A percentile compares a stretch with the other conserved stretches of the same genome.
These are phyloP conservation scores for Solanum habrochaites DNA, from an alignment of 257 asterid genomes.

Conservation along the genomic window DNA sequence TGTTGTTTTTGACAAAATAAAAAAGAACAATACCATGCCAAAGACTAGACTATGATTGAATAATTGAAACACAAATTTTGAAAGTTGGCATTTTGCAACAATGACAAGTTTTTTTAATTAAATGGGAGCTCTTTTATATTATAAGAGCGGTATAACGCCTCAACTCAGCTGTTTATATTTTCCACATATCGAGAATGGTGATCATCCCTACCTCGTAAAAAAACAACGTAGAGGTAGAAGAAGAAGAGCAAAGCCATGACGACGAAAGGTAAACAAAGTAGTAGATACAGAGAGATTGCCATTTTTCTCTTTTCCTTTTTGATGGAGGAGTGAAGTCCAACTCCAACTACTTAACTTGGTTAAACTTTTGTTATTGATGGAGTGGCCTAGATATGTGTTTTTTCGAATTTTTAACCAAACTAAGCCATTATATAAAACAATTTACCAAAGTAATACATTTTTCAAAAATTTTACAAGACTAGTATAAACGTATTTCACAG, in stretches of 20 bases:
- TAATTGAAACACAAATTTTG: neutral
- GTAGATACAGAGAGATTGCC: neutral
- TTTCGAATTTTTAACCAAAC: too few species aligned
- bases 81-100: neutral
- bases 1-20: neutral
- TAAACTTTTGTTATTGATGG: neutral
- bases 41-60: neutral
- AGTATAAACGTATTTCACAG: too few species aligned
- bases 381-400: neutral
- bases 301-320: neutral
- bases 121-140: neutral
- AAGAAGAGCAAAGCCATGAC: neutral
- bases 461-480: too few species aligned
- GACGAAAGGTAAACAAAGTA: neutral
- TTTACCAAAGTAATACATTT: too few species aligned
- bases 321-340: neutral
- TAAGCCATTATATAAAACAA: too few species aligned
- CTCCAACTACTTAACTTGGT: neutral
- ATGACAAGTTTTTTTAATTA: neutral
- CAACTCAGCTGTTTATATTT: neutral
- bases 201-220: neutral
- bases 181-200: neutral
- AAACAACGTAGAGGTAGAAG: neutral
- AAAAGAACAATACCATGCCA: neutral
- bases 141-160: neutral